phyloP scores from a whole-genome alignment of 2,329 filamentous ascomycete species.

The Neurospora sp. region DNA sequence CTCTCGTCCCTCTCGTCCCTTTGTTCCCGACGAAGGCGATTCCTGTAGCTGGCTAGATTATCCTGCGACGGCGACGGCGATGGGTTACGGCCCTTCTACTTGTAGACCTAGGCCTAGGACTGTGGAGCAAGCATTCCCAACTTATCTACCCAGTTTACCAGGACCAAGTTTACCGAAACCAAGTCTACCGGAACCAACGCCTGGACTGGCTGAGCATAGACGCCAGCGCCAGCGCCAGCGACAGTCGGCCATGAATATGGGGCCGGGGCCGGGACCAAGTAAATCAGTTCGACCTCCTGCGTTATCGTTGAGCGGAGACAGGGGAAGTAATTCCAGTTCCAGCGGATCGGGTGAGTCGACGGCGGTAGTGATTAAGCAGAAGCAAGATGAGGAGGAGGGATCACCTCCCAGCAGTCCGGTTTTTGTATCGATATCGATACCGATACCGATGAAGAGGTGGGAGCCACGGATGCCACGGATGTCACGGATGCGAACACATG shows the following conservation, averaged over 20 bases:
- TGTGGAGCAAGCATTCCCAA: not conserved
- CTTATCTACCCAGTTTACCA: not conserved
- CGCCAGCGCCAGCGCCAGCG: not conserved
- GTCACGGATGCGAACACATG: no score
- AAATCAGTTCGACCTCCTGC: not conserved
- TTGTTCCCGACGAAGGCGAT: no score
- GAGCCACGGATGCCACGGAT: not conserved
- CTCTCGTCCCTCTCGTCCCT: not conserved
- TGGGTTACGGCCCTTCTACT: not conserved
- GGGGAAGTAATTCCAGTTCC: not conserved
- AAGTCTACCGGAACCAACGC: not conserved
- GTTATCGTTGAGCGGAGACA: not conserved
- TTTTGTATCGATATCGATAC: not conserved
- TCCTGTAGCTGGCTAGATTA: no score
- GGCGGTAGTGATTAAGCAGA: not conserved
- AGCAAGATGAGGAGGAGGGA: not conserved
- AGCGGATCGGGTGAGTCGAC: not conserved
- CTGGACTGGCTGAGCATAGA: not conserved
- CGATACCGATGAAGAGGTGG: not conserved
- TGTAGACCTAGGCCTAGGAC: not conserved
- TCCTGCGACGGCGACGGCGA: no score
- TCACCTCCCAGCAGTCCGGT: not conserved
- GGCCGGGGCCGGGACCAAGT: not conserved
- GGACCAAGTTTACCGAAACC: not conserved
- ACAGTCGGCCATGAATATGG: not conserved